Base-by-base conservation (phyloP, 163 green algal species). In the Coccomyxa subellipsoidea region DNA sequence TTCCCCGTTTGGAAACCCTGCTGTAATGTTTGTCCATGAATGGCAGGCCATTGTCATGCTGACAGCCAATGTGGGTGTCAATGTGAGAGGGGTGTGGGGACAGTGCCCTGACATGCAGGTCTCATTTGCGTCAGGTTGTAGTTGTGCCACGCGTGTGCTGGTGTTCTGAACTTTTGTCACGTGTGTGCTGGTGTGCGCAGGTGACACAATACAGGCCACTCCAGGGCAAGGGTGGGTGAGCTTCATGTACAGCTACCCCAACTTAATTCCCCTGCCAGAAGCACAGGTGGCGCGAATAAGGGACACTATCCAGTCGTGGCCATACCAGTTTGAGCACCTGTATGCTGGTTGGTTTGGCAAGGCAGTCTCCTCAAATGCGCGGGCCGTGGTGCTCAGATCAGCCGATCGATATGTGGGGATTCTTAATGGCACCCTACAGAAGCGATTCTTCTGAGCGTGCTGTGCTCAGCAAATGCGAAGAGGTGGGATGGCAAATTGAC, bases 181-280 rank as follows among this genome's bases (percentile, higher is more conserved):
- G n/a, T n/a, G n/a, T n/a, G n/a, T n/a, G n/a, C n/a, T 12, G 21
- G 0, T 35, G 3, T 6, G 12, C 75, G 77, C 70, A 82, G 81
- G 82, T 2, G 82, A 85, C 70, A 86, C 82, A 53, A 72, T 88
- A 3, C 66, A 87, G 38, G 76, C 78, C 5, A 69, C 72, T 3
- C 69, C 69, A 38, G 37, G 39, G 15, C 29, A 32, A 27, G 53
- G 54, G 12, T 85, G 59, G 38, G 85, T 90, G 23, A 75, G 38
- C n/a, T 82, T 87, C 47, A 90, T 90, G 86, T 88, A 86, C 78
- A 84, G 69, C 25, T 90, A 88, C 38, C 86, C 86, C 31, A 84
- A 81, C 37, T 36, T 83, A 4, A 80, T 90, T 5, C 86, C 86
- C 9, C 75, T 90, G 29, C 88, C 86, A 27, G 38, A 27, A 18